A percentile compares a stretch with the other conserved stretches of the same genome.
phyloP scores from a whole-genome alignment of 2,329 filamentous ascomycete species.

The Pseudogymnoascus sp. region DNA sequence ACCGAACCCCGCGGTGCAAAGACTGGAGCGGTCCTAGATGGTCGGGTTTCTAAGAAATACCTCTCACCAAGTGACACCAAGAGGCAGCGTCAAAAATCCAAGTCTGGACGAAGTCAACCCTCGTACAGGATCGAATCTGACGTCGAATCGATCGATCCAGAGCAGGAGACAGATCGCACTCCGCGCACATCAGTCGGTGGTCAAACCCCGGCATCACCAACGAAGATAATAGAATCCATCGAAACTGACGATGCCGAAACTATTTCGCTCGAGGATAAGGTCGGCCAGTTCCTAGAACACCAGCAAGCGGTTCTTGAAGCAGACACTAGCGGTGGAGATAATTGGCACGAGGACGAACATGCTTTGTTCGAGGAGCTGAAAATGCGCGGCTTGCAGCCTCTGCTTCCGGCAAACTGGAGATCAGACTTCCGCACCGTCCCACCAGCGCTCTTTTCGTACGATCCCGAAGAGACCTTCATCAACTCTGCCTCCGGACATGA shows the following conservation, averaged over 20 bases:
- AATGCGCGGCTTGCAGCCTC: constrained; percentile 25
- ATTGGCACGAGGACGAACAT: constrained; percentile 26
- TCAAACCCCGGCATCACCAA: constrained; percentile 2
- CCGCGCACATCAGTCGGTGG: constrained; percentile 11
- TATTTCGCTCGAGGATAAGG: constrained; percentile 17
- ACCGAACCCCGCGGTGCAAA: constrained; percentile 9
- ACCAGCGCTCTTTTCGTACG: constrained; percentile 21
- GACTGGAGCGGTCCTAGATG: constrained; percentile 11
- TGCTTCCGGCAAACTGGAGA: constrained; percentile 24
- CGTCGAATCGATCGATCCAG: background rate
- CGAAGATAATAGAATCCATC: constrained; percentile 9
- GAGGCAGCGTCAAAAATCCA: constrained; percentile 11
- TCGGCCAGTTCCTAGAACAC: constrained; percentile 24
- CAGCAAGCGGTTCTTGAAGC: constrained; percentile 23
- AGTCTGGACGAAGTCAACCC: background rate
- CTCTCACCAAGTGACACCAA: constrained; percentile 15
- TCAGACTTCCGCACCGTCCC: constrained; percentile 28
- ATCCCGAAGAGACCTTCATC: constrained; percentile 22
- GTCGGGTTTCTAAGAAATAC: constrained; percentile 16
- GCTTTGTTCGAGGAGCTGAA: constrained; percentile 25
- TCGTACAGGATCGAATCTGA: constrained; percentile 11
- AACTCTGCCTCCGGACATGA: constrained; percentile 20
- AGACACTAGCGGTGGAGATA: constrained; percentile 16
- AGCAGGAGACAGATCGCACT: background rate
- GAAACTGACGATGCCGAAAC: constrained; percentile 8